A percentile compares a stretch with the other conserved stretches of the same genome.
Evolutionary conservation across 345 rosid species (phyloP).

Genomic region (Lepidium didymum): DNA sequence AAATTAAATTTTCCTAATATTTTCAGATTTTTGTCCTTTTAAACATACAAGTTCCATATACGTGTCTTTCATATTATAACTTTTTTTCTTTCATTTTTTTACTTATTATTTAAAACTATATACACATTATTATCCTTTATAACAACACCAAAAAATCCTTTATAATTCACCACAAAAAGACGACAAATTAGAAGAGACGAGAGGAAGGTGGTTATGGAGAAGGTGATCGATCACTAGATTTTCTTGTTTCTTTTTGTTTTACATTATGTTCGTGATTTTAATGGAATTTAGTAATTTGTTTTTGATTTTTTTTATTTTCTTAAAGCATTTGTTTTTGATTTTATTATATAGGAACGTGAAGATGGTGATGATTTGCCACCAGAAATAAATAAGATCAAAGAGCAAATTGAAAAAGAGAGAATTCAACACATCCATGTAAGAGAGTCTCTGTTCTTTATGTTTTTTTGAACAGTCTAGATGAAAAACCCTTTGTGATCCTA

Average conservation of each 20-base stretch:
- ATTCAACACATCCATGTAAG: slow-evolving; percentile 33
- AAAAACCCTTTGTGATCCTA: too few species aligned
- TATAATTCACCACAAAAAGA: not conserved
- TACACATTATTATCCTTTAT: not conserved
- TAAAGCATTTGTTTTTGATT: not conserved
- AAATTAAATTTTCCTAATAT: not conserved
- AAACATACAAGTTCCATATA: not conserved
- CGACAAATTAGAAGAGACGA: not conserved
- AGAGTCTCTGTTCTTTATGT: not conserved
- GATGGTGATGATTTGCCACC: slow-evolving; percentile 43
- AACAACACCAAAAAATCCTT: not conserved
- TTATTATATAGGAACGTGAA: slow-evolving; percentile 34
- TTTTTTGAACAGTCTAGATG: too few species aligned
- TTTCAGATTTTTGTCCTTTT: not conserved
- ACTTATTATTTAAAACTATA: not conserved
- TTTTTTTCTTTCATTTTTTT: not conserved
- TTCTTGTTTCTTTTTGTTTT: not conserved
- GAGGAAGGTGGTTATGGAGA: not conserved
- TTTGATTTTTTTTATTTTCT: too few species aligned
- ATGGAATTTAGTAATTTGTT: not conserved
- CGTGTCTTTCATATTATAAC: not conserved
- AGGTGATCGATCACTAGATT: not conserved
- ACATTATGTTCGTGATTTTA: not conserved
- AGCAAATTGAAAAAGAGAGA: slow-evolving; percentile 67
- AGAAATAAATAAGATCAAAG: slow-evolving; percentile 51